Percentiles rank a stretch among this genome's conserved stretches.
Evolutionary conservation across 1,284 basidiomycete species (phyloP).

Genomic region (Heterobasidion parviporum): DNA sequence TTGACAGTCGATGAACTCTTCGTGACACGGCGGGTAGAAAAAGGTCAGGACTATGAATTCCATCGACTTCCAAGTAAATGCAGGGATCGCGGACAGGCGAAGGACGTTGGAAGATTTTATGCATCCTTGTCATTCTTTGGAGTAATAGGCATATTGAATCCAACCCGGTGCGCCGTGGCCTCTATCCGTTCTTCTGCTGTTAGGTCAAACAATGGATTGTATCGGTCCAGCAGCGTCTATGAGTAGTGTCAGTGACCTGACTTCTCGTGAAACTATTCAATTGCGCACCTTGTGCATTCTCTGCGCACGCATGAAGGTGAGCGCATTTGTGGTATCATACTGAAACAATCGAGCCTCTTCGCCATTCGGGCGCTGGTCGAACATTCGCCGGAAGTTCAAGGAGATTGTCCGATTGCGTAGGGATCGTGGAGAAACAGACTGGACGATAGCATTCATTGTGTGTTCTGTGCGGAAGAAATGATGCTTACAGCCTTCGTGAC

Average conservation of each 20-base stretch:
- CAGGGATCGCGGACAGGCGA: too few species aligned
- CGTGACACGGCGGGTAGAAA: too few species aligned
- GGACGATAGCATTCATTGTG: constrained; percentile 10
- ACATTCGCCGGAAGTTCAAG: constrained; percentile 50
- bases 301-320: constrained; percentile 69
- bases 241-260: constrained; percentile 2
- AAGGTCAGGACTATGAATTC: too few species aligned
- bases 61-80: too few species aligned
- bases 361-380: constrained; percentile 31
- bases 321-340: constrained; percentile 54
- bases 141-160: constrained; percentile 59
- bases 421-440: constrained; percentile 37
- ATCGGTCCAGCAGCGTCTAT: constrained; percentile 70
- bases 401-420: constrained; percentile 37
- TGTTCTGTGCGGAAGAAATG: constrained; percentile 1
- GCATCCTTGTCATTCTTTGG: constrained; percentile 14
- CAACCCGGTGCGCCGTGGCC: constrained; percentile 82
- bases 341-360: constrained; percentile 23
- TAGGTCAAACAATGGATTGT: constrained; percentile 80
- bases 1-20: too few species aligned
- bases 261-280: not conserved
- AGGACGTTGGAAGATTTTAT: not conserved
- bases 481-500: constrained; percentile 31
- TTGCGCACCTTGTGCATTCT: constrained; percentile 42
- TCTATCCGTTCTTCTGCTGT: constrained; percentile 72